Evolutionary conservation across 257 asterid species (phyloP), one percentile per base, ranked within the genome.

Genomic region (Ilex aquifolium): DNA sequence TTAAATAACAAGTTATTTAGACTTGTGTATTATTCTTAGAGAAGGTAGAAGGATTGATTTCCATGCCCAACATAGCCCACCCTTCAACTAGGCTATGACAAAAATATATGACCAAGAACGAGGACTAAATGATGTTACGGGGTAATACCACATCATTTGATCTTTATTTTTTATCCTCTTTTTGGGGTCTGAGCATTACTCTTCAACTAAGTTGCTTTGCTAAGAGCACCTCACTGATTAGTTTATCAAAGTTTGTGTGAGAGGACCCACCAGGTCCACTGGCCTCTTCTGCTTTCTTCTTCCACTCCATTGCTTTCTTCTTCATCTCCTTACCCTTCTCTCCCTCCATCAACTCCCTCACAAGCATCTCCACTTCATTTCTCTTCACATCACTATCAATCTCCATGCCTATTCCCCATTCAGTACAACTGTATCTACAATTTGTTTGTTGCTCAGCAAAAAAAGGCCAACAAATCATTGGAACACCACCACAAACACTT

Each of bases 371-470:
- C 17, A 80, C 90, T 21, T 74, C 87, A 31, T 73, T 83, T 29
- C 90, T 72, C 68, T 74, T 78, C 70, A 78, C 86, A 39, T 71
- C 12, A 12, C 63, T 78, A 16, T 78, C 80, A 0, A 78, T 80
- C 69, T 80, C 87, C 83, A 83, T 74, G 32, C 87, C 90, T 0
- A 76, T 74, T 1, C 36, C 82, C 87, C 85, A 80, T 40, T 78
- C 84, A 21, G 61, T 71, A 7, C 83, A 76, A 7, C 79, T 61
- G 10, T 49, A 83, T 63, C 84, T 60, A 17, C 90, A 80, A 13
- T 83, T 83, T 0, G 83, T 76, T 64, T 71, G 87, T 65, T 83
- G 90, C 51, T 83, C 90, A 0, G 78, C 87, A 3, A 80, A 83
- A 14, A 78, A 76, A 0, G 90, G 90, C 90, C 85, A 83, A 56